A percentile compares a stretch with the other conserved stretches of the same genome.
Conservation (phyloP, 2,329 filamentous ascomycete species). For the Pestalotiopsis sp. region DNA sequence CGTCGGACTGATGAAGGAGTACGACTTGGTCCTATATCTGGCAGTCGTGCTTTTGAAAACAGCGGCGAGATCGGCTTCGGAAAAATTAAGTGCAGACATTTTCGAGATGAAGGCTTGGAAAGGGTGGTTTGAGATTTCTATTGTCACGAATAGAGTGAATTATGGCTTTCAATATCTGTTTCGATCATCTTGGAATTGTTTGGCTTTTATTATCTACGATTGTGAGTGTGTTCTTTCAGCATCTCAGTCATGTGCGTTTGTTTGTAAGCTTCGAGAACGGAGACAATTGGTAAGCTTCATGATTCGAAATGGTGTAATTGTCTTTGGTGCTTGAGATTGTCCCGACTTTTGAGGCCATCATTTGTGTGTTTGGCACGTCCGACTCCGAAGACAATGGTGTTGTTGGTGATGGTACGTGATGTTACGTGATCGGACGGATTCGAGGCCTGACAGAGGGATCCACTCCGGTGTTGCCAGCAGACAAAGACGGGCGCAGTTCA, state of each 20-base stretch:
- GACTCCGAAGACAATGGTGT: not conserved
- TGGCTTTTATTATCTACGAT: not conserved
- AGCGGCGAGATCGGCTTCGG: not conserved
- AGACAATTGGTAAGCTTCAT: not conserved
- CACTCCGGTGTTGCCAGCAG: not conserved
- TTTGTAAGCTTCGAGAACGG: not conserved
- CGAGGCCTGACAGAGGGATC: not conserved
- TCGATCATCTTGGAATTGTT: not conserved
- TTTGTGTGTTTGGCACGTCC: not conserved
- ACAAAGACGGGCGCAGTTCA: not conserved
- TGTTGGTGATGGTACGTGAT: constrained; percentile 7
- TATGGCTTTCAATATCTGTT: not conserved
- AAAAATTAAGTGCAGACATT: not conserved
- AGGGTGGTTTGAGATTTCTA: not conserved
- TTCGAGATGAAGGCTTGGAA: not conserved
- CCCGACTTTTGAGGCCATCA: not conserved
- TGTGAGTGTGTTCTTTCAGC: not conserved
- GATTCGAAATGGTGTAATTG: not conserved
- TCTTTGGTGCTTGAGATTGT: not conserved
- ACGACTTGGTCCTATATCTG: not conserved
- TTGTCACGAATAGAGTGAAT: not conserved
- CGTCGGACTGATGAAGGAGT: constrained; percentile 5
- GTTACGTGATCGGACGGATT: constrained; percentile 25
- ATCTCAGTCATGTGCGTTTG: not conserved
- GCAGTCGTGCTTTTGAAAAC: constrained; percentile 1